Evolutionary conservation across 768 basidiomycete genomes (phyloP), one percentile per base, ranked within the genome.

Genomic region (Tricholoma furcatifolium): DNA sequence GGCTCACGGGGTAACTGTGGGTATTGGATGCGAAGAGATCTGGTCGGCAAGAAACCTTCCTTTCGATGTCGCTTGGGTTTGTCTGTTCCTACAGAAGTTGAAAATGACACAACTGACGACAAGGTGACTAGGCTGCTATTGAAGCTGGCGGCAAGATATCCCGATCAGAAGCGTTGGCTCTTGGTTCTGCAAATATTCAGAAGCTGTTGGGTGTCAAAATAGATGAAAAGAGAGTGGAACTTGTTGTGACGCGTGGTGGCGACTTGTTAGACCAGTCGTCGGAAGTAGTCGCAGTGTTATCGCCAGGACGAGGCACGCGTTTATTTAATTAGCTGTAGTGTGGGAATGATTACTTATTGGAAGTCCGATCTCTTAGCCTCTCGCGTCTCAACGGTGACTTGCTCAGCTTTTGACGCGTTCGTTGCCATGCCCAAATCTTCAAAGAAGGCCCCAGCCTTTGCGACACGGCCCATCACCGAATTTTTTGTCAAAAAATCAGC

Each of bases 61-160:
- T 14, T 89, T 93, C 58, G 92, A 96, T 57, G 69, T 83, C 27
- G 88, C 82, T 39, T 95, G 93, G 93, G 89, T 87, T 56, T 60
- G 82, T 71, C 36, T 7, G 8, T 35, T 6, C 6, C n/a, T 23
- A 38, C 11, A 54, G 10, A 11, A 5, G 6, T 6, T 6, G 15
- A 21, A 27, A 23, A 32, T 21, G 24, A 42, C 32, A 30, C 12
- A 17, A 47, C 32, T 50, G 36, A 50, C 50, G 14, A 31, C 15
- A 21, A 51, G 27, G n/a, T n/a, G n/a, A n/a, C 47, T 35, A 80
- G 79, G 71, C 76, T 40, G 72, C 76, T 1, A 71, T 79, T 20
- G 77, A 77, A 60, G 64, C 70, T 20, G 73, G 71, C 2, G 71
- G 72, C 6, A 61, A 60, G 11, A 62, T 82, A 11, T 67, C 72